Evolutionary conservation across 257 asterid genomes (phyloP).

Genomic region (Orobanche coerulescens): DNA sequence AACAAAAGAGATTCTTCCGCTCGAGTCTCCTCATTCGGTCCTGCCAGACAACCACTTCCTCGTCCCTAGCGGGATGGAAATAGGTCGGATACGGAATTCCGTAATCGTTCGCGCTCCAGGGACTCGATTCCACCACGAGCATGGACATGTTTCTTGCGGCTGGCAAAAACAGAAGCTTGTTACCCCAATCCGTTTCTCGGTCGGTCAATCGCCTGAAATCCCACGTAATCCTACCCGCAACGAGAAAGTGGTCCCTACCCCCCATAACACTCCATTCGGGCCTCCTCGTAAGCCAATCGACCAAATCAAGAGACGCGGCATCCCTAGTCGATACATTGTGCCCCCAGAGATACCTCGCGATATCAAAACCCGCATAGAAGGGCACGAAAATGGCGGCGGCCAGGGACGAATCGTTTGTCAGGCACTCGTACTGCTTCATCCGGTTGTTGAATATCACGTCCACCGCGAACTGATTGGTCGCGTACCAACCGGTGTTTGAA

Average conservation of each 20-base stretch:
- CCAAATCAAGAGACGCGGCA: slow-evolving; percentile 69
- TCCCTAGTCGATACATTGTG: slow-evolving; percentile 55
- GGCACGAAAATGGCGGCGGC: slow-evolving; percentile 59
- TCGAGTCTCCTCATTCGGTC: slow-evolving; percentile 59
- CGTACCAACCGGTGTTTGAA: slow-evolving; percentile 52
- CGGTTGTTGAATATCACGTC: slow-evolving; percentile 45
- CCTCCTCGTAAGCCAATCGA: slow-evolving; percentile 62
- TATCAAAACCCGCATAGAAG: slow-evolving; percentile 76
- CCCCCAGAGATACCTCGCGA: slow-evolving; percentile 84
- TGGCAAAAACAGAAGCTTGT: slow-evolving; percentile 68
- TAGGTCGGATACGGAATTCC: slow-evolving; percentile 88
- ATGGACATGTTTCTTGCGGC: slow-evolving; percentile 72
- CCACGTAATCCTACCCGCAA: slow-evolving; percentile 91
- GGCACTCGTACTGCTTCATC: slow-evolving; percentile 52
- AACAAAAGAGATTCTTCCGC: slow-evolving; percentile 65
- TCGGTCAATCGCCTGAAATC: slow-evolving; percentile 68
- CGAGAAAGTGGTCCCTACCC: slow-evolving; percentile 85
- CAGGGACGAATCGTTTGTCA: slow-evolving; percentile 51
- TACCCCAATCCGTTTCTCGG: slow-evolving; percentile 69
- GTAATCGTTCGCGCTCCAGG: slow-evolving; percentile 72
- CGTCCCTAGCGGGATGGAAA: slow-evolving; percentile 71
- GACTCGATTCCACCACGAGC: slow-evolving; percentile 89
- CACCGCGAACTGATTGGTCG: slow-evolving; percentile 50
- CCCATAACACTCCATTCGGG: slow-evolving; percentile 86
- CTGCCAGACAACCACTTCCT: slow-evolving; percentile 62